Percentiles rank a stretch among this genome's conserved stretches.
These are phyloP conservation scores for Picea glauca DNA, from an alignment of 75 land plant genomes.

Conservation along the genomic window DNA sequence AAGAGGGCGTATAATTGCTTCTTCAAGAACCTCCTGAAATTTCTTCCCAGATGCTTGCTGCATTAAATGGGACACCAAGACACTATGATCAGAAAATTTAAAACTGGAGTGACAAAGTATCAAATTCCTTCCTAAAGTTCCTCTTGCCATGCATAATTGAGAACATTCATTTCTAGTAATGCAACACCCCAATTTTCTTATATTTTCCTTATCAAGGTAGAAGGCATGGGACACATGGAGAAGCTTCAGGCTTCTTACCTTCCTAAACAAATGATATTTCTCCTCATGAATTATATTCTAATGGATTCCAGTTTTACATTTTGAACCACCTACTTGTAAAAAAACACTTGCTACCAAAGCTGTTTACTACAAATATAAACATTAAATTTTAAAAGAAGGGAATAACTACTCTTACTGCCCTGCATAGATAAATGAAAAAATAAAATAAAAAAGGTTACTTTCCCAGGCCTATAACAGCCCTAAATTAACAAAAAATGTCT, in stretches of 20 bases:
- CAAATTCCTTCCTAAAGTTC: not conserved
- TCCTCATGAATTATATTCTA: not conserved
- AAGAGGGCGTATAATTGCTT: conserved; percentile 72
- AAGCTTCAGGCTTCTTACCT: not conserved
- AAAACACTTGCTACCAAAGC: not conserved
- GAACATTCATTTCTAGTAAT: not conserved
- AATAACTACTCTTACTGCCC: not conserved
- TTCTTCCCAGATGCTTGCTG: conserved; percentile 87
- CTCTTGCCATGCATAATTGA: not conserved
- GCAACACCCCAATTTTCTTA: not conserved
- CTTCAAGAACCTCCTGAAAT: conserved; percentile 85
- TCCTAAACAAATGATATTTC: not conserved
- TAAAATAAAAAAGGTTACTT: not conserved
- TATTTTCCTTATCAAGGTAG: not conserved
- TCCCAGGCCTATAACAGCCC: not conserved
- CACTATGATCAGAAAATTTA: not conserved
- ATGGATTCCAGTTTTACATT: not conserved
- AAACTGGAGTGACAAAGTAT: not conserved
- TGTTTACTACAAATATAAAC: not conserved
- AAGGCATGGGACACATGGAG: not conserved
- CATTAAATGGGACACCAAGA: conserved; percentile 1
- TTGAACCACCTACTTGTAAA: not conserved
- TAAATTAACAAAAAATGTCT: not conserved
- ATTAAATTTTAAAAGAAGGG: too few species aligned
- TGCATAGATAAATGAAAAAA: not conserved